Conservation (phyloP, 2,329 filamentous ascomycete species). For the Xylariales sp. region DNA sequence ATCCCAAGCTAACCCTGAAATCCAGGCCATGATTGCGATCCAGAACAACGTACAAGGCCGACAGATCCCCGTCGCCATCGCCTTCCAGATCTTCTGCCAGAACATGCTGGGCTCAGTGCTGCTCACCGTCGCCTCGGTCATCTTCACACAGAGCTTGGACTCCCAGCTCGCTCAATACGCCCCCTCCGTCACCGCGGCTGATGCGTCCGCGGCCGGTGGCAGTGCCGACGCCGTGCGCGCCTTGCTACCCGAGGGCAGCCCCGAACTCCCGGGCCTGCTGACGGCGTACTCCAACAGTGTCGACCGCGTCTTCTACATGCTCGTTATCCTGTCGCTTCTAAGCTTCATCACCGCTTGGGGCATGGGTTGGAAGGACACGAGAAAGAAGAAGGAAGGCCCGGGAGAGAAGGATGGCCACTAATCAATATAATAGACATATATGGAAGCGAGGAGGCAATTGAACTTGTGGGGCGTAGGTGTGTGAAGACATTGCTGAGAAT, state of each 20-base stretch:
- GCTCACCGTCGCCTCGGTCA: slow-evolving; percentile 20
- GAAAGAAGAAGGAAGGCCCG: slow-evolving; percentile 9
- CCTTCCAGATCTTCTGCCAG: slow-evolving; percentile 22
- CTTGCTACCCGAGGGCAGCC: slow-evolving; percentile 17
- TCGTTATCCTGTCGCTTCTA: slow-evolving; percentile 15
- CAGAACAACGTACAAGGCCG: slow-evolving; percentile 19
- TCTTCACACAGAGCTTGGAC: slow-evolving; percentile 21
- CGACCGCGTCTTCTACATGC: slow-evolving; percentile 19
- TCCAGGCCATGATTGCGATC: slow-evolving; percentile 20
- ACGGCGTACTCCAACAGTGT: slow-evolving; percentile 18
- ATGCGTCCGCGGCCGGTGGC: slow-evolving; percentile 20
- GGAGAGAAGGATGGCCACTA: too few species aligned
- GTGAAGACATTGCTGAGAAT: too few species aligned
- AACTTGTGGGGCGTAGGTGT: too few species aligned
- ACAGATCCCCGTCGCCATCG: slow-evolving; percentile 19
- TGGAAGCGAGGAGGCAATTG: too few species aligned
- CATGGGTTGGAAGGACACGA: slow-evolving; percentile 19
- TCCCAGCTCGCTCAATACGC: slow-evolving; percentile 14
- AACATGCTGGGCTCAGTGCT: slow-evolving; percentile 20
- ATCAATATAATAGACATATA: too few species aligned
- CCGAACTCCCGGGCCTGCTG: slow-evolving; percentile 19
- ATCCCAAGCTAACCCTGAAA: not conserved
- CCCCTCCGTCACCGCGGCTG: slow-evolving; percentile 17
- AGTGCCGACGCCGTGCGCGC: slow-evolving; percentile 21
- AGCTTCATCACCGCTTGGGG: slow-evolving; percentile 21